Evolutionary conservation across 2,329 filamentous ascomycete genomes (phyloP).

Genomic region (Neodidymelliopsis sp.): DNA sequence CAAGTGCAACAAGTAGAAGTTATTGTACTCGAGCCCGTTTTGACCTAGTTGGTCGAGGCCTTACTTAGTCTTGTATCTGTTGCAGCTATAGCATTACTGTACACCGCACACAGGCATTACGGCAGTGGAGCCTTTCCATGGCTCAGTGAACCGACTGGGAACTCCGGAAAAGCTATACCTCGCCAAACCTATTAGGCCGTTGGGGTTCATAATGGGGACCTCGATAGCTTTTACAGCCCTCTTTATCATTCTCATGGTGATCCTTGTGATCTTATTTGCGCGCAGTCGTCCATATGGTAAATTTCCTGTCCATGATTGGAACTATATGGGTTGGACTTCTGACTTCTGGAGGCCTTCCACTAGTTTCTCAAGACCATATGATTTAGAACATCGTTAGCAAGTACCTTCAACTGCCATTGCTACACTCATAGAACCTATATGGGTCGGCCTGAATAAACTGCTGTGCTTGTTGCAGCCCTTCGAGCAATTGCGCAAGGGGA

Average conservation of each 20-base stretch:
- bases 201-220: neutral
- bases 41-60: constrained; percentile 46
- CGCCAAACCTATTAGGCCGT: neutral
- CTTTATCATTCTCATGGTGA: neutral
- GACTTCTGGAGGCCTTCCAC: constrained; percentile 42
- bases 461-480: constrained; percentile 64
- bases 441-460: constrained; percentile 61
- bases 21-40: constrained; percentile 46
- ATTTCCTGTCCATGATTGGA: neutral
- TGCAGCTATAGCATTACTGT: neutral
- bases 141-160: too few species aligned
- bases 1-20: constrained; percentile 34
- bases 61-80: constrained; percentile 35
- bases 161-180: neutral
- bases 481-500: constrained; percentile 54
- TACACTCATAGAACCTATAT: constrained; percentile 63
- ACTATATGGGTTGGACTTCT: too few species aligned
- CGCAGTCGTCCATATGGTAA: neutral
- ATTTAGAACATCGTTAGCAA: constrained; percentile 51
- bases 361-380: constrained; percentile 46
- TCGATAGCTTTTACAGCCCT: neutral
- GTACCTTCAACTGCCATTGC: constrained; percentile 62
- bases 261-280: neutral
- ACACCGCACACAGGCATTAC: too few species aligned
- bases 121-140: too few species aligned